Conservation (phyloP, 176 grass and related monocot genomes). For the Paspalum notatum region DNA sequence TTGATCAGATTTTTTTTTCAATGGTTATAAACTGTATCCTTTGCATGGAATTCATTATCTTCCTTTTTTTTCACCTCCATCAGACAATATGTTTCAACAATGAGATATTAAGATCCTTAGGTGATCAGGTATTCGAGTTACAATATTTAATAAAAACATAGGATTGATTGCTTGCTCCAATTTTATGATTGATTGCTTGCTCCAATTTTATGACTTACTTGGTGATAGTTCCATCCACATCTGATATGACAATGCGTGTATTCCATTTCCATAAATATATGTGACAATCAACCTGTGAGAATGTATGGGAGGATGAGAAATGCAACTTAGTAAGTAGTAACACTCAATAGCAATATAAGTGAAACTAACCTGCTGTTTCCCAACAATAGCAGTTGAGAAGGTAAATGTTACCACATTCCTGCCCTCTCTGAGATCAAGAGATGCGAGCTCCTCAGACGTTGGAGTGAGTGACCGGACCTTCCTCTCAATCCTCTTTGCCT, state of each 20-base stretch:
- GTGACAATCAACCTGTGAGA: slow-evolving; percentile 78
- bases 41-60: slow-evolving; percentile 1
- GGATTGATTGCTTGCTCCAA: slow-evolving; percentile 16
- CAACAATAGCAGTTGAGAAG: slow-evolving; percentile 94
- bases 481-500: slow-evolving; percentile 50
- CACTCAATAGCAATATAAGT: background rate
- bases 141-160: slow-evolving; percentile 21
- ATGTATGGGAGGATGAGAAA: slow-evolving; percentile 33
- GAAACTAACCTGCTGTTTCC: slow-evolving; percentile 72
- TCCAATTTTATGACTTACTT: slow-evolving; percentile 63
- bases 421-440: slow-evolving; percentile 90
- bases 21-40: background rate
- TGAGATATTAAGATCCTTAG: background rate
- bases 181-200: slow-evolving; percentile 29
- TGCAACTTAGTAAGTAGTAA: slow-evolving; percentile 31
- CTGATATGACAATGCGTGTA: slow-evolving; percentile 83
- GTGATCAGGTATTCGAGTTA: background rate
- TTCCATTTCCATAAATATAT: slow-evolving; percentile 99
- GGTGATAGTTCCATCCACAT: slow-evolving; percentile 98
- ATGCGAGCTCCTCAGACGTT: slow-evolving; percentile 78
- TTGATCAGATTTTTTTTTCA: background rate
- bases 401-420: slow-evolving; percentile 77
- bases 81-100: slow-evolving; percentile 21
- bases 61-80: background rate
- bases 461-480: slow-evolving; percentile 71